Percentiles rank a stretch among this genome's conserved stretches.
These are phyloP conservation scores for Neopestalotiopsis clavispora DNA, from an alignment of 2,329 filamentous ascomycete genomes.

Conservation along the genomic window DNA sequence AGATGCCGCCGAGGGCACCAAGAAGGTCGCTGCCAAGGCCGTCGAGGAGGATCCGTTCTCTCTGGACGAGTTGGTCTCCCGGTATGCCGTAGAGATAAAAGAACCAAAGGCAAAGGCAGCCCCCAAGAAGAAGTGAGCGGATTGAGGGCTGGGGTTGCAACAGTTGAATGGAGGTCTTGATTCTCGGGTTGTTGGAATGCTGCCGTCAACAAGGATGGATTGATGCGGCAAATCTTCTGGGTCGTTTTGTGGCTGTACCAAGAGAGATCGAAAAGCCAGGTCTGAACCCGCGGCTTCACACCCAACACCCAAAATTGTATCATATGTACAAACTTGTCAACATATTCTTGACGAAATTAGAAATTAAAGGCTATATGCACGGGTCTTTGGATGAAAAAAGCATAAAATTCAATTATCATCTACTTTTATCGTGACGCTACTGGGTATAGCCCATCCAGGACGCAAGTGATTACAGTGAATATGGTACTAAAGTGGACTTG, in stretches of 20 bases:
- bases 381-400: not conserved
- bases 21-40: slow-evolving; percentile 30
- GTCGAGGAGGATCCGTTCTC: slow-evolving; percentile 39
- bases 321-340: slow-evolving; percentile 38
- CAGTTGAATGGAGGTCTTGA: slow-evolving; percentile 35
- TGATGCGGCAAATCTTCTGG: not conserved
- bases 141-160: slow-evolving; percentile 45
- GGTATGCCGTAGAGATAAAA: slow-evolving; percentile 48
- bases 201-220: not conserved
- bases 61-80: slow-evolving; percentile 54
- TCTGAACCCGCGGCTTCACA: not conserved
- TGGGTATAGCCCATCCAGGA: slow-evolving; percentile 11
- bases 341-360: slow-evolving; percentile 18
- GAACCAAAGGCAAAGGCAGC: slow-evolving; percentile 41
- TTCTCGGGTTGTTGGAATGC: not conserved
- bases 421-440: slow-evolving; percentile 4
- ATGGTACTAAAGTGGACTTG: not conserved
- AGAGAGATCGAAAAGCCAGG: not conserved
- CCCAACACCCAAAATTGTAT: slow-evolving; percentile 8
- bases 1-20: slow-evolving; percentile 23
- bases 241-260: not conserved
- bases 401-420: slow-evolving; percentile 6
- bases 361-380: not conserved
- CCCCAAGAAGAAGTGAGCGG: slow-evolving; percentile 42
- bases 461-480: slow-evolving; percentile 4